Percentiles rank a stretch among this genome's conserved stretches.
Evolutionary conservation across 2,329 filamentous ascomycete genomes (phyloP).

Genomic region (Exophiala phaeomuriformis): DNA sequence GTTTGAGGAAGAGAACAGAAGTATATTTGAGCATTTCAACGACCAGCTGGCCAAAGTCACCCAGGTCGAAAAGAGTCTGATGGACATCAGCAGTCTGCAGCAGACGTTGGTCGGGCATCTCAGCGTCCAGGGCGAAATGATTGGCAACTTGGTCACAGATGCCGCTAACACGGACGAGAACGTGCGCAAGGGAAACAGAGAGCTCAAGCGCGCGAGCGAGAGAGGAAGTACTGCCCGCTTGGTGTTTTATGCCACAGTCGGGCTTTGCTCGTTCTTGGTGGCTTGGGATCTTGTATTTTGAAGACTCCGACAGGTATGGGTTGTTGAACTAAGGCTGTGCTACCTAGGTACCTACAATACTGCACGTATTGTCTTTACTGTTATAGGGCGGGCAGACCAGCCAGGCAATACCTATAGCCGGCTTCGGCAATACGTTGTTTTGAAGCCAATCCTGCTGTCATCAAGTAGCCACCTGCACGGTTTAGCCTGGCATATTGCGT

Average conservation of each 20-base stretch:
- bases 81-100: constrained; percentile 90
- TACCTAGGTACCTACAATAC: not conserved
- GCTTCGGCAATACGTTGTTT: no score
- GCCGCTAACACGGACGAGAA: constrained; percentile 77
- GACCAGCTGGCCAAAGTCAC: constrained; percentile 89
- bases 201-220: constrained; percentile 75
- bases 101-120: constrained; percentile 81
- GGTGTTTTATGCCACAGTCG: constrained; percentile 73
- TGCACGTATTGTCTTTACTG: no score
- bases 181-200: constrained; percentile 79
- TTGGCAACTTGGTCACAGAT: constrained; percentile 80
- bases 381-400: no score
- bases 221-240: constrained; percentile 65
- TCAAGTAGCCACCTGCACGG: no score
- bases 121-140: constrained; percentile 75
- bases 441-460: no score
- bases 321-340: no score
- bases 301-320: not conserved
- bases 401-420: no score
- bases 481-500: no score
- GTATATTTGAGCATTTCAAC: constrained; percentile 89
- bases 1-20: constrained; percentile 87
- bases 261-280: constrained; percentile 65
- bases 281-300: constrained; percentile 67
- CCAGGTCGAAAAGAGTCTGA: constrained; percentile 81